A percentile compares a stretch with the other conserved stretches of the same genome.
Evolutionary conservation across 371 early-diverging fungal genomes (phyloP).

Genomic region (Actinomortierella wolfii): DNA sequence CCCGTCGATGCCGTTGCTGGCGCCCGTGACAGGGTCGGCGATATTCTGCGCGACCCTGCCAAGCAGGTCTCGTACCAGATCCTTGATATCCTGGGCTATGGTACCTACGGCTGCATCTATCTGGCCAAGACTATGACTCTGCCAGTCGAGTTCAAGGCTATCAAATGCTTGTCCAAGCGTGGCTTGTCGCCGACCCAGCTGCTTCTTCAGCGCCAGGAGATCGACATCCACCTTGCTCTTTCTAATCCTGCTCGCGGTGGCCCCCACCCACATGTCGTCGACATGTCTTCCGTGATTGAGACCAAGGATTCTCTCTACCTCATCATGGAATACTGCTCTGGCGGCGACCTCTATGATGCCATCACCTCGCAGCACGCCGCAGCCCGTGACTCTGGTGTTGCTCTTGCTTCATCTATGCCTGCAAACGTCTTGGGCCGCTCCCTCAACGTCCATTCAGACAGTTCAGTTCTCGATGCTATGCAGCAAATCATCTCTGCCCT

Average conservation of each 20-base stretch:
- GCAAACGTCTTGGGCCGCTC: constrained; percentile 11
- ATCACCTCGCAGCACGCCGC: constrained; percentile 52
- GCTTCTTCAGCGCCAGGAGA: constrained; percentile 74
- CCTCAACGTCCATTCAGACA: constrained; percentile 38
- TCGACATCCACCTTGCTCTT: constrained; percentile 70
- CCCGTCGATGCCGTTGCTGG: constrained; percentile 49
- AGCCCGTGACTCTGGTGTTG: constrained; percentile 44
- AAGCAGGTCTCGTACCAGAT: constrained; percentile 29
- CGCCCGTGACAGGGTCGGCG: constrained; percentile 50
- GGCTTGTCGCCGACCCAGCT: constrained; percentile 64
- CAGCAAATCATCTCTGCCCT: constrained; percentile 61
- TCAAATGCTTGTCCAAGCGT: constrained; percentile 74
- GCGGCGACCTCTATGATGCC: constrained; percentile 68
- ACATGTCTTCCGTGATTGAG: constrained; percentile 58
- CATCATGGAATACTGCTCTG: constrained; percentile 68
- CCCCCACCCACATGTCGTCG: constrained; percentile 71
- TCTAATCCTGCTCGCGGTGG: constrained; percentile 20
- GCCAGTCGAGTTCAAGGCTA: constrained; percentile 59
- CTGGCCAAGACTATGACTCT: constrained; percentile 52
- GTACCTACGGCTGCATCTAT: constrained; percentile 66
- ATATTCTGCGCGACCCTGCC: constrained; percentile 18
- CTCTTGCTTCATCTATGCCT: constrained; percentile 33
- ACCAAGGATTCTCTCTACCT: constrained; percentile 54
- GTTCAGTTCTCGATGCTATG: constrained; percentile 53
- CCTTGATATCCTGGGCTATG: constrained; percentile 63